Conservation (phyloP, 1,139 yeast species). For the Hyphopichia burtonii region DNA sequence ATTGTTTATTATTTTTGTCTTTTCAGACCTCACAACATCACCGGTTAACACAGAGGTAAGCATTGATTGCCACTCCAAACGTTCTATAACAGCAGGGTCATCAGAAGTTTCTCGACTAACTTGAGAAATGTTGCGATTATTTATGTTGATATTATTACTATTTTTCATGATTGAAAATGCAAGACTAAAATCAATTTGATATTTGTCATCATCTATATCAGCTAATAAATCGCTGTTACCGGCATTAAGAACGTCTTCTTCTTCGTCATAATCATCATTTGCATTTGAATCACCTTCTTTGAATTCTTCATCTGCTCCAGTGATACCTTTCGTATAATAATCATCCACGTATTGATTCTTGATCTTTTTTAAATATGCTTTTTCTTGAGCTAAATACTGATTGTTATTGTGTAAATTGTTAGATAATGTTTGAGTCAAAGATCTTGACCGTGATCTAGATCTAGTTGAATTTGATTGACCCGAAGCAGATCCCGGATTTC, state of each 20-base stretch:
- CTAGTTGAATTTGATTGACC: background rate
- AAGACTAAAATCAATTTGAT: slow-evolving; percentile 40
- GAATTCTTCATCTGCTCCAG: slow-evolving; percentile 35
- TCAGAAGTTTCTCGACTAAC: slow-evolving; percentile 44
- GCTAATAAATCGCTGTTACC: slow-evolving; percentile 37
- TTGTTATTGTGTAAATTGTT: slow-evolving; percentile 22
- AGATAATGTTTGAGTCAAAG: slow-evolving; percentile 18
- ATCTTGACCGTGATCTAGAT: slow-evolving; percentile 19
- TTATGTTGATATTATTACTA: slow-evolving; percentile 31
- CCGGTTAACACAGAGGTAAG: slow-evolving; percentile 87
- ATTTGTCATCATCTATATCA: slow-evolving; percentile 44
- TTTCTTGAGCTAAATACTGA: slow-evolving; percentile 64
- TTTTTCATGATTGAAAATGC: slow-evolving; percentile 37
- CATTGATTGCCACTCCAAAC: slow-evolving; percentile 97
- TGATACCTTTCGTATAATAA: slow-evolving; percentile 63
- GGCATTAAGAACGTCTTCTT: slow-evolving; percentile 17
- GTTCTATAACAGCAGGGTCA: slow-evolving; percentile 69
- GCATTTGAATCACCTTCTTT: slow-evolving; percentile 30
- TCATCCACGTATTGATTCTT: slow-evolving; percentile 67
- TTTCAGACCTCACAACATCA: slow-evolving; percentile 89
- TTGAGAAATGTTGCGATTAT: slow-evolving; percentile 38
- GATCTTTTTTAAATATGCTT: slow-evolving; percentile 63
- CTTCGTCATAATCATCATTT: slow-evolving; percentile 23
- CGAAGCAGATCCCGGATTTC: background rate
- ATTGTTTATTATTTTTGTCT: slow-evolving; percentile 66